These are phyloP conservation scores for Aspergillus glaucus DNA, from an alignment of 2,329 filamentous ascomycete species.

Conservation along the genomic window DNA sequence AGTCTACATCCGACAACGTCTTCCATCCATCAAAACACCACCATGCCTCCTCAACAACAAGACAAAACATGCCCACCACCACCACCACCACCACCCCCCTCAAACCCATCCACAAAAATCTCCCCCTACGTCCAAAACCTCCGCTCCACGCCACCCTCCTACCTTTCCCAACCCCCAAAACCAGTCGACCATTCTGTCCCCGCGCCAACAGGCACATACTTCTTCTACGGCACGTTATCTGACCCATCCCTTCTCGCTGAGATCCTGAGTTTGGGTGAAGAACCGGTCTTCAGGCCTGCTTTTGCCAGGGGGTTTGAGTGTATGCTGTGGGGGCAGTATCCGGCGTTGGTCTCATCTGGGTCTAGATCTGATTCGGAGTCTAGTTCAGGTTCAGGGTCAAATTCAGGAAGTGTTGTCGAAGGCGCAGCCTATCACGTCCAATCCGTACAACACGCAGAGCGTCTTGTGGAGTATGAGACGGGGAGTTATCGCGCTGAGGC, in stretches of 20 bases:
- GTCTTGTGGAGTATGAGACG: neutral
- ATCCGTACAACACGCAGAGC: neutral
- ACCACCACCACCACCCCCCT: slow-evolving; percentile 5
- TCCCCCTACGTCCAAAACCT: slow-evolving; percentile 11
- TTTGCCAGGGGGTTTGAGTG: neutral
- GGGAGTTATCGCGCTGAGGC: neutral
- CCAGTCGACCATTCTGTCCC: neutral
- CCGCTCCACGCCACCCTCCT: slow-evolving; percentile 6
- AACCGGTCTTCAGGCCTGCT: neutral
- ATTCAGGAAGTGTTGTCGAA: neutral
- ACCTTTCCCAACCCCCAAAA: slow-evolving; percentile 7
- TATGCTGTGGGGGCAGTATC: neutral
- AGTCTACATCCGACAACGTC: too few relatives aligned
- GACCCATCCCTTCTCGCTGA: slow-evolving; percentile 20
- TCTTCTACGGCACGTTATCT: slow-evolving; percentile 34
- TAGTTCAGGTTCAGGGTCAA: neutral
- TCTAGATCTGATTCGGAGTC: neutral
- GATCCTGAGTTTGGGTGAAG: neutral
- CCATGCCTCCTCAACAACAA: too few relatives aligned
- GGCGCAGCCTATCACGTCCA: neutral
- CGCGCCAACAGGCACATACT: slow-evolving; percentile 21
- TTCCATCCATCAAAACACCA: too few relatives aligned
- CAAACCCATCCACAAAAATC: slow-evolving; percentile 7
- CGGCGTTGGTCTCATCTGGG: neutral
- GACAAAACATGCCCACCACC: neutral